phyloP scores from a whole-genome alignment of 805 yeast species.

The Ogataea naganishii region DNA sequence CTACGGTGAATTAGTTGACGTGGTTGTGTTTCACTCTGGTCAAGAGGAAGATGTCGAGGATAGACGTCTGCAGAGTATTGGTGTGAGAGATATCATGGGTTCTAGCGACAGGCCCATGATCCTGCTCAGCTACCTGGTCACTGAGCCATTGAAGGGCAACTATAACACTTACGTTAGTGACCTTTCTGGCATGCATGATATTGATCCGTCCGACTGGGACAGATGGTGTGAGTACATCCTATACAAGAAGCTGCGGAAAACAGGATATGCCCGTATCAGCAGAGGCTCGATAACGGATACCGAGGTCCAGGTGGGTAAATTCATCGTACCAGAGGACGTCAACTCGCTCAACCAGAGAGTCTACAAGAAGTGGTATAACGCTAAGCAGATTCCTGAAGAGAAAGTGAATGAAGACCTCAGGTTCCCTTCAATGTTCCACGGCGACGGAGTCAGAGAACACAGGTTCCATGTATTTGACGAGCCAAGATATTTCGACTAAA shows the following conservation, averaged over 20 bases:
- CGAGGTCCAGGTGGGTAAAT: constrained; percentile 92
- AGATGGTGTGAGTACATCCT: constrained; percentile 98
- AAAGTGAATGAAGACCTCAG: constrained; percentile 52
- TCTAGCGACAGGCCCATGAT: constrained; percentile 75
- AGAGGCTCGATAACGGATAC: constrained; percentile 95
- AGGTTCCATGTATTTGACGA: constrained; percentile 90
- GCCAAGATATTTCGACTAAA: constrained; percentile 64
- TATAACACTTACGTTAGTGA: constrained; percentile 87
- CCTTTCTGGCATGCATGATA: constrained; percentile 80
- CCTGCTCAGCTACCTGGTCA: constrained; percentile 82
- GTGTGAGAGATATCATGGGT: constrained; percentile 73
- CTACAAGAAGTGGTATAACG: constrained; percentile 9
- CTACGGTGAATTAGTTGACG: constrained; percentile 80
- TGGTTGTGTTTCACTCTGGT: constrained; percentile 95
- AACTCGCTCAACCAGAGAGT: neutral
- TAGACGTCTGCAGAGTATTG: constrained; percentile 76
- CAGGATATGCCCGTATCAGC: constrained; percentile 89
- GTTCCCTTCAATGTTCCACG: constrained; percentile 74
- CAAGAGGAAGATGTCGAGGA: constrained; percentile 97
- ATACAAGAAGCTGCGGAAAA: constrained; percentile 76
- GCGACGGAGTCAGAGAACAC: constrained; percentile 92
- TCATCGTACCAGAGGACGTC: constrained; percentile 40
- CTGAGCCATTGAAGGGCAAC: constrained; percentile 81
- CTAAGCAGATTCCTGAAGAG: constrained; percentile 40
- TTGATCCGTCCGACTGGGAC: constrained; percentile 90